Conservation (phyloP, 139 green algal species). For the Dunaliella primolecta region DNA sequence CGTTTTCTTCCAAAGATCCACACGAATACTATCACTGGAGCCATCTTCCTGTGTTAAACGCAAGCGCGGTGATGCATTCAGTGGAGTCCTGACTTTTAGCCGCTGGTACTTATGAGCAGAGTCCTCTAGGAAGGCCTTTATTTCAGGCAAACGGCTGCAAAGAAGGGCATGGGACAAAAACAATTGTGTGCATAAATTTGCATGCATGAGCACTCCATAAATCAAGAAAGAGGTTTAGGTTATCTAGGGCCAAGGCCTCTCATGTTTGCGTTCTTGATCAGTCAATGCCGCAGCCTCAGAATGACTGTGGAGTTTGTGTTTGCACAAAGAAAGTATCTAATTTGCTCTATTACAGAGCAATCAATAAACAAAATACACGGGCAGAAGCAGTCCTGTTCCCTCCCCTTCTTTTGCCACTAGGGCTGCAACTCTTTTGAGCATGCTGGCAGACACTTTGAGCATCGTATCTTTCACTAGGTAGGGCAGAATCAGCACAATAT, state of each 20-base stretch:
- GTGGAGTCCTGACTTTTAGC: not conserved
- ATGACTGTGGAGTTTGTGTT: too few relatives aligned
- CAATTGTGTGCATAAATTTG: not conserved
- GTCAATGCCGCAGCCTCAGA: too few relatives aligned
- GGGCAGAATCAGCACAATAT: too few relatives aligned
- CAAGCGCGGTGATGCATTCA: not conserved
- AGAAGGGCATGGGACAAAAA: not conserved
- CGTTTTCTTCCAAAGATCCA: not conserved
- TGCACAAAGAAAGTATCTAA: too few relatives aligned
- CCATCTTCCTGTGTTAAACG: not conserved
- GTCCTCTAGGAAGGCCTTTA: constrained; percentile 3
- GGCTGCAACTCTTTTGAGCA: too few relatives aligned
- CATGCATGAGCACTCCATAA: not conserved
- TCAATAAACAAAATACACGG: too few relatives aligned
- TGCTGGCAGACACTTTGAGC: too few relatives aligned
- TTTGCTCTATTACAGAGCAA: too few relatives aligned
- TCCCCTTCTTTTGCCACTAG: too few relatives aligned
- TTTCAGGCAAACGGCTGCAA: not conserved
- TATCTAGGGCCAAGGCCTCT: not conserved
- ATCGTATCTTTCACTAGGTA: too few relatives aligned
- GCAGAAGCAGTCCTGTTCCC: too few relatives aligned
- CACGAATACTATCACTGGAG: not conserved
- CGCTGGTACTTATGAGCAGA: not conserved
- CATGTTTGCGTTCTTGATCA: not conserved
- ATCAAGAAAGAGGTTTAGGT: not conserved